These are phyloP conservation scores for Termitomyces sp. DNA, from an alignment of 768 basidiomycete genomes.

Conservation along the genomic window DNA sequence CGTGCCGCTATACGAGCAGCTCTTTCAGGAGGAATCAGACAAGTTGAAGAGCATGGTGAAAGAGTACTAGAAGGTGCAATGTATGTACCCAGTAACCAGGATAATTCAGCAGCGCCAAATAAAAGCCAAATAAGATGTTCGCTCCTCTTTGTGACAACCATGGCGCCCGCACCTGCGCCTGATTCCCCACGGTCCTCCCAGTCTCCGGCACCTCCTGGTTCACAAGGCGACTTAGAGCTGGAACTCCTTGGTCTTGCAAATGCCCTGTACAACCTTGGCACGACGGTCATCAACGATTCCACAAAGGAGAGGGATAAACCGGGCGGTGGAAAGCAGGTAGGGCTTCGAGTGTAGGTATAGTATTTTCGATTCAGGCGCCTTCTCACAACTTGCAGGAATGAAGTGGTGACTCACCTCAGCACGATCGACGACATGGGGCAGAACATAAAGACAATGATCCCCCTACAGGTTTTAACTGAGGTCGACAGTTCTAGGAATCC, in stretches of 20 bases:
- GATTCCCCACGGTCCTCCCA: slow-evolving; percentile 72
- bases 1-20: slow-evolving; percentile 8
- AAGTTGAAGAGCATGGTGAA: slow-evolving; percentile 1
- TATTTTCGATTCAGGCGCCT: neutral
- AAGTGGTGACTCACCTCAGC: slow-evolving; percentile 62
- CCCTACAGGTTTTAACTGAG: slow-evolving; percentile 69
- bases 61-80: neutral
- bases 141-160: neutral
- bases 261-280: slow-evolving; percentile 74
- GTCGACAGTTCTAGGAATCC: slow-evolving; percentile 80
- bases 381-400: slow-evolving; percentile 43
- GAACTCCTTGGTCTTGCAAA: slow-evolving; percentile 74
- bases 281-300: slow-evolving; percentile 77
- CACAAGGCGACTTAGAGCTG: slow-evolving; percentile 69
- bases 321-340: slow-evolving; percentile 69
- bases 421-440: slow-evolving; percentile 66
- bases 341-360: slow-evolving; percentile 58
- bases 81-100: neutral
- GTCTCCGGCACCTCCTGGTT: slow-evolving; percentile 62
- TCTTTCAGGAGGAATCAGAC: slow-evolving; percentile 5
- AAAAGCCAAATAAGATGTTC: slow-evolving; percentile 3
- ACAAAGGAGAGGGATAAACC: slow-evolving; percentile 74
- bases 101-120: slow-evolving; percentile 1
- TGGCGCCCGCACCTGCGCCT: slow-evolving; percentile 31
- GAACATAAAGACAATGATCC: slow-evolving; percentile 57